These are phyloP conservation scores for Penicillium sp. DNA, from an alignment of 2,329 filamentous ascomycete species.

Conservation along the genomic window DNA sequence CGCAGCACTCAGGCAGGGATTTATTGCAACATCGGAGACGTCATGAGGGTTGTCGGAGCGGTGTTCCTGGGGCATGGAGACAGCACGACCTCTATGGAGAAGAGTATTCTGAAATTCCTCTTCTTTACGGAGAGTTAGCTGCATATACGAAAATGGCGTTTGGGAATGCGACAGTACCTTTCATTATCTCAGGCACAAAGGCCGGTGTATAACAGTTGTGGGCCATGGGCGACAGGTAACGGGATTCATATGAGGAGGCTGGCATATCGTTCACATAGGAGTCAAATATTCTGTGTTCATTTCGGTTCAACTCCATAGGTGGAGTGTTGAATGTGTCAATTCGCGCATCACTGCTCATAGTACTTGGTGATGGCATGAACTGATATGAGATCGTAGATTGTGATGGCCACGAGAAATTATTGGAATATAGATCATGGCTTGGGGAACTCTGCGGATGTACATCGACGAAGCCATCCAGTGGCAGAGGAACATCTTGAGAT, in stretches of 20 bases:
- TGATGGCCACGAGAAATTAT: conserved; percentile 12
- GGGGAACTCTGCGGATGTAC: conserved; percentile 5
- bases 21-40: conserved; percentile 33
- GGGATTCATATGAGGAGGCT: conserved; percentile 33
- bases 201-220: conserved; percentile 35
- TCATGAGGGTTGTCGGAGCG: conserved; percentile 26
- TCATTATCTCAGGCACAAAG: conserved; percentile 37
- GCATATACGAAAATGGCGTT: conserved; percentile 35
- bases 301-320: conserved; percentile 26
- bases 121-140: conserved; percentile 31
- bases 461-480: neutral
- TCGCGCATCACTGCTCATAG: conserved; percentile 30
- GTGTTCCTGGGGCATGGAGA: conserved; percentile 30
- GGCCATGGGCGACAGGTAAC: conserved; percentile 27
- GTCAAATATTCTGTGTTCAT: conserved; percentile 31
- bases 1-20: conserved; percentile 34
- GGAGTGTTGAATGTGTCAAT: conserved; percentile 34
- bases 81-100: conserved; percentile 26
- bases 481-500: neutral
- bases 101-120: conserved; percentile 26
- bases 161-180: conserved; percentile 32
- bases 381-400: conserved; percentile 13
- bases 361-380: conserved; percentile 23
- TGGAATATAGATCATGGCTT: conserved; percentile 9
- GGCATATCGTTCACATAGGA: conserved; percentile 37